phyloP scores from a whole-genome alignment of 2,329 filamentous ascomycete genomes.

The Xylaria sp. region DNA sequence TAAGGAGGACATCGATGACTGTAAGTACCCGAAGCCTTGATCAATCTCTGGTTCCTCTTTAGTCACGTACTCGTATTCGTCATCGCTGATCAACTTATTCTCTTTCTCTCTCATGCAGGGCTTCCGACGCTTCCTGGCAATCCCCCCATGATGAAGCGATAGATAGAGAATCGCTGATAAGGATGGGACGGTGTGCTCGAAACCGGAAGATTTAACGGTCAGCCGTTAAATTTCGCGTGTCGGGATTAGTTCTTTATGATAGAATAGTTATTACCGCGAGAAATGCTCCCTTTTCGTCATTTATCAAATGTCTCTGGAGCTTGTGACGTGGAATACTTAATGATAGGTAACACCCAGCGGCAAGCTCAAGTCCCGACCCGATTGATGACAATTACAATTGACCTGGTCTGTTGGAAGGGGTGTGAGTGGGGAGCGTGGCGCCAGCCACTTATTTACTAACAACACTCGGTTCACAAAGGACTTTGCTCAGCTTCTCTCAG shows the following conservation, averaged over 20 bases:
- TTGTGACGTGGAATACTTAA: too few relatives aligned
- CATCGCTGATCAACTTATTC: slow-evolving; percentile 7
- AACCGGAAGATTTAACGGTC: background rate
- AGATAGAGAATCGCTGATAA: slow-evolving; percentile 6
- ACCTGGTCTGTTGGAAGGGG: background rate
- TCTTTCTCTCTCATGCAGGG: slow-evolving; percentile 36
- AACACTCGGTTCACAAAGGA: background rate
- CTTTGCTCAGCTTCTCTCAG: background rate
- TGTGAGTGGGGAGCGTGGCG: background rate
- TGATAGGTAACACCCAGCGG: background rate
- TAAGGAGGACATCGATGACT: slow-evolving; percentile 50
- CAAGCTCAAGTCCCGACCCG: background rate
- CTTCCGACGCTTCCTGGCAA: slow-evolving; percentile 42
- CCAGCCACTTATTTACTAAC: background rate
- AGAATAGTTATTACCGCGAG: too few relatives aligned
- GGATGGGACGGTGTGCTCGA: background rate
- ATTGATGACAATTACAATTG: background rate
- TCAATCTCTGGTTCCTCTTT: background rate
- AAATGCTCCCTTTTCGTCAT: too few relatives aligned
- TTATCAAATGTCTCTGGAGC: too few relatives aligned
- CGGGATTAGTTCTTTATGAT: too few relatives aligned
- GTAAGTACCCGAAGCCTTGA: slow-evolving; percentile 43
- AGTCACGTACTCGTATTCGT: slow-evolving; percentile 21
- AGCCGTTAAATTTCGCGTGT: background rate
- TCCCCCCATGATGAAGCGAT: slow-evolving; percentile 39